Evolutionary conservation across 148 eudicot genomes (phyloP).

Genomic region (Fagopyrum homotropicum): DNA sequence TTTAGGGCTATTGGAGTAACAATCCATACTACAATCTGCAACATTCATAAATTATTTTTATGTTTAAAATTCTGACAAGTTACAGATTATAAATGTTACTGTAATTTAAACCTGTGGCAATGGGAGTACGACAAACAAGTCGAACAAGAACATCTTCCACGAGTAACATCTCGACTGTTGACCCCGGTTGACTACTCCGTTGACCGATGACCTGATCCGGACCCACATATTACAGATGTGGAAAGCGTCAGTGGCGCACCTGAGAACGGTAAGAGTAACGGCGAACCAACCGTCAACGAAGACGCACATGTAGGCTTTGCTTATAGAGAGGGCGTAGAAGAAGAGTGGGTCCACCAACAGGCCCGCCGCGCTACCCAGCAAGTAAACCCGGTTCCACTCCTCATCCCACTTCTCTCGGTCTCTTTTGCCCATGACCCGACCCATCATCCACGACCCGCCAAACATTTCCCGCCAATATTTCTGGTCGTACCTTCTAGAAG

Average conservation of each 20-base stretch:
- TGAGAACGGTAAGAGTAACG: constrained; percentile 53
- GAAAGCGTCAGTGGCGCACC: constrained; percentile 73
- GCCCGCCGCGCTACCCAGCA: constrained; percentile 61
- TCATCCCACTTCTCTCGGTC: constrained; percentile 34
- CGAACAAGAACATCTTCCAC: constrained; percentile 39
- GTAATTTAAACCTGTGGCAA: constrained; percentile 61
- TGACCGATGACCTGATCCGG: constrained; percentile 29
- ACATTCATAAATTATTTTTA: no score
- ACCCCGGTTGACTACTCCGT: constrained; percentile 20
- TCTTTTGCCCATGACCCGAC: neutral
- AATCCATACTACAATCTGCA: constrained; percentile 43
- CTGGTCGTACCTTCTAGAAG: neutral
- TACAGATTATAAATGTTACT: neutral
- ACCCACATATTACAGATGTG: constrained; percentile 89
- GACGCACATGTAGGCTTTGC: constrained; percentile 61
- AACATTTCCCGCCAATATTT: neutral
- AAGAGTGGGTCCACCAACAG: constrained; percentile 86
- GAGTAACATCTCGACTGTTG: neutral
- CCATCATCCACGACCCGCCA: neutral
- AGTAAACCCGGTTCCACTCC: constrained; percentile 82
- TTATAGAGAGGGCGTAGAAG: constrained; percentile 75
- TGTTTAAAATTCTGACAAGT: no score
- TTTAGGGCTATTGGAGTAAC: constrained; percentile 49
- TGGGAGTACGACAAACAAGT: constrained; percentile 82
- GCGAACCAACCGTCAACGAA: constrained; percentile 96